Evolutionary conservation across 2,329 filamentous ascomycete genomes (phyloP).

Genomic region (Cladosporium sp.): DNA sequence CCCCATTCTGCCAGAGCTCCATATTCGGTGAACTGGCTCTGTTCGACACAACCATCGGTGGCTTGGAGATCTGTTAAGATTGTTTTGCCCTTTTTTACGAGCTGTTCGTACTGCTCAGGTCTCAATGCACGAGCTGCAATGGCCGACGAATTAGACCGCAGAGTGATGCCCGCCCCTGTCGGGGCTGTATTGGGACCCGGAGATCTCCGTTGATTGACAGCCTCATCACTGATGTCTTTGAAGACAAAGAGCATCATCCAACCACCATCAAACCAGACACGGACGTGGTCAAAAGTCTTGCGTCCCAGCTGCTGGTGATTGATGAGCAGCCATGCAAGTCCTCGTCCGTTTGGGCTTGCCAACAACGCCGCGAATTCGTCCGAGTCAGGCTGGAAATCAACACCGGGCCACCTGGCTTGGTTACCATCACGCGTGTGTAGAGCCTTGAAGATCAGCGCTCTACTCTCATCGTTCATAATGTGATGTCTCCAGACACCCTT

Average conservation of each 20-base stretch:
- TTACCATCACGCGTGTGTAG: neutral
- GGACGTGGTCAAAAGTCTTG: constrained; percentile 14
- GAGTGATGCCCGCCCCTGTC: neutral
- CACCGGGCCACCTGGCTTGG: neutral
- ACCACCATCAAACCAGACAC: neutral
- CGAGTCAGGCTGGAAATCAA: neutral
- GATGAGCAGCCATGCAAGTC: constrained; percentile 20
- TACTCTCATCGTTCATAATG: neutral
- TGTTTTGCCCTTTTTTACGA: constrained; percentile 6
- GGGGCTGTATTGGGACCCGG: neutral
- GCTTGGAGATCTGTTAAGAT: neutral
- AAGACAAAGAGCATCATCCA: neutral
- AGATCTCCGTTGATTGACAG: neutral
- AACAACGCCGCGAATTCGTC: constrained; percentile 20
- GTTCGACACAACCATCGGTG: neutral
- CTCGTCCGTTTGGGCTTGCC: constrained; percentile 20
- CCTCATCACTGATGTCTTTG: neutral
- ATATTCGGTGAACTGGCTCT: constrained; percentile 6
- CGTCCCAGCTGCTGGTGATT: constrained; percentile 23
- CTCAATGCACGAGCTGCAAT: neutral
- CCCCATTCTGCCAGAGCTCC: constrained; percentile 6
- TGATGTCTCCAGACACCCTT: neutral
- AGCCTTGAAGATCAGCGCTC: neutral
- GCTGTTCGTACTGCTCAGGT: neutral
- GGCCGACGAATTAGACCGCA: neutral